phyloP scores from a whole-genome alignment of 164 flowering plant genomes.

The Santalum album region DNA sequence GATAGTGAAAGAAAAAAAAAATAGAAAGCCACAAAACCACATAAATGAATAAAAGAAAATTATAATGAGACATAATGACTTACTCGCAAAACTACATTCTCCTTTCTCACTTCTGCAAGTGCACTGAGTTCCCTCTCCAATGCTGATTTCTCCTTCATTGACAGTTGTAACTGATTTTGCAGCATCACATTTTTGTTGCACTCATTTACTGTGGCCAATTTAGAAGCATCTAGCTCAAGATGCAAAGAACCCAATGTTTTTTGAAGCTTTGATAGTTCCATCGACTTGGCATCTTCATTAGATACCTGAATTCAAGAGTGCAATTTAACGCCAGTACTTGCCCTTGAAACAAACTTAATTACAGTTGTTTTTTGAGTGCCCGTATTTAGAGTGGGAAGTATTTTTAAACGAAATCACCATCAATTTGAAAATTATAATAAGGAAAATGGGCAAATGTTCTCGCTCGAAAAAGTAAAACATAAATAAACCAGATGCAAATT shows the following conservation, averaged over 20 bases:
- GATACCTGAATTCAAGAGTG: constrained; percentile 42
- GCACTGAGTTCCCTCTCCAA: constrained; percentile 45
- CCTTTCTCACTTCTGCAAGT: constrained; percentile 52
- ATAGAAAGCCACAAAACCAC: neutral
- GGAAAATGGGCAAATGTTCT: too few relatives aligned
- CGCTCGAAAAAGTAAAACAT: too few relatives aligned
- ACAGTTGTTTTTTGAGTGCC: too few relatives aligned
- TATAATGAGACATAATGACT: neutral
- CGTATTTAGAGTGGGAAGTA: too few relatives aligned
- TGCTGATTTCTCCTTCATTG: constrained; percentile 58
- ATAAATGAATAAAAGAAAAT: neutral
- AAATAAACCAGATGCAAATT: too few relatives aligned
- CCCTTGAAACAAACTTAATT: too few relatives aligned
- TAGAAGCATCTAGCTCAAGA: constrained; percentile 71
- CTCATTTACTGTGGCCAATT: constrained; percentile 52
- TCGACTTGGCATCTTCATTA: constrained; percentile 65
- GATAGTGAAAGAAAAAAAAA: too few relatives aligned
- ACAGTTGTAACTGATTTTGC: constrained; percentile 51
- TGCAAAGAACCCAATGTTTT: constrained; percentile 43
- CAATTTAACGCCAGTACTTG: too few relatives aligned
- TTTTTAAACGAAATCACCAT: too few relatives aligned
- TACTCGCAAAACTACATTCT: constrained; percentile 67
- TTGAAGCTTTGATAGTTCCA: constrained; percentile 70
- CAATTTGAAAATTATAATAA: too few relatives aligned
- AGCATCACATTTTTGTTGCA: constrained; percentile 58